A percentile compares a stretch with the other conserved stretches of the same genome.
Conservation (phyloP, 192 early-diverging fungal genomes). For the Bifiguratus adelaidae region DNA sequence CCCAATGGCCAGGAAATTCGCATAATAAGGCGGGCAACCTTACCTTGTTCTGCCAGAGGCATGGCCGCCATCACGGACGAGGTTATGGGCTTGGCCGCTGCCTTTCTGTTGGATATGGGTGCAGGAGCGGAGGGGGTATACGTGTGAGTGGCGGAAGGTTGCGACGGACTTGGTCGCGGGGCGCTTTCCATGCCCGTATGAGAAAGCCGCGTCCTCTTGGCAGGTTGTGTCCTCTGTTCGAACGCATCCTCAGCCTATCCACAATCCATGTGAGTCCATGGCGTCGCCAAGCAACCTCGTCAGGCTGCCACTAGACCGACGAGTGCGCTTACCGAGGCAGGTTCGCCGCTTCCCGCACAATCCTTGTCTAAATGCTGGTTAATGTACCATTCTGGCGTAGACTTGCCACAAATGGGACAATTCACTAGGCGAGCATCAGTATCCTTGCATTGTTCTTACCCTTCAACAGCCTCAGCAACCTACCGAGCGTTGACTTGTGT, state of each 20-base stretch:
- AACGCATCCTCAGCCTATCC: no score
- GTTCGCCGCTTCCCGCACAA: slow-evolving; percentile 19
- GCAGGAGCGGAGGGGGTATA: neutral
- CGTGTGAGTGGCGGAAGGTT: neutral
- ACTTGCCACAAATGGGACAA: slow-evolving; percentile 37
- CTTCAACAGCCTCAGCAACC: no score
- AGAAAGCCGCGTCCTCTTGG: neutral
- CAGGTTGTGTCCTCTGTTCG: no score
- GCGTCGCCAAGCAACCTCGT: no score
- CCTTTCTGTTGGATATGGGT: slow-evolving; percentile 11
- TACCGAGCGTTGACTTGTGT: no score
- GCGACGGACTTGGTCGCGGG: neutral
- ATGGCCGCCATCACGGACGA: slow-evolving; percentile 15
- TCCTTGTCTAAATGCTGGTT: slow-evolving; percentile 38
- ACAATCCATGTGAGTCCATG: no score
- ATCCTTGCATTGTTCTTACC: no score
- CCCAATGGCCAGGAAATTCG: neutral
- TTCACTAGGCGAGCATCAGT: slow-evolving; percentile 14
- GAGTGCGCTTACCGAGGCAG: no score
- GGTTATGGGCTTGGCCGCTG: slow-evolving; percentile 7
- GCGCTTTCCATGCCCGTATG: neutral
- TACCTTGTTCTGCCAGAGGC: slow-evolving; percentile 52
- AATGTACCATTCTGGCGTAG: slow-evolving; percentile 22
- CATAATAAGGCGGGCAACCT: neutral
- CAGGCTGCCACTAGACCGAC: no score